These are phyloP conservation scores for Colletotrichum tofieldiae DNA, from an alignment of 2,329 filamentous ascomycete genomes.

Conservation along the genomic window DNA sequence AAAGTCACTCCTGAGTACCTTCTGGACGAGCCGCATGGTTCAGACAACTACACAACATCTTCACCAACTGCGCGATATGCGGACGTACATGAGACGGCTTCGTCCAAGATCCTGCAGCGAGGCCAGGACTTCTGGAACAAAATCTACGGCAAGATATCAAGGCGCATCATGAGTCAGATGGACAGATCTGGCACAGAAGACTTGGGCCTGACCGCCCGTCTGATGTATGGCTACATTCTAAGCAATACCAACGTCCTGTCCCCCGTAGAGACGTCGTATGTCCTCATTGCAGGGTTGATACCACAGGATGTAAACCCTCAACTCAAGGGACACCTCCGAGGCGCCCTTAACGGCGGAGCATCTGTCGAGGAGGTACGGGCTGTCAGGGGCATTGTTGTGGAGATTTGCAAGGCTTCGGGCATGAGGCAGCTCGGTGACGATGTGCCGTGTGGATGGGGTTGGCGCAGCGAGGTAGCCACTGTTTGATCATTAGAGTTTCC, in stretches of 20 bases:
- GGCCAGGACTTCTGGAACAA: slow-evolving; percentile 64
- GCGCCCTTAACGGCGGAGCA: slow-evolving; percentile 66
- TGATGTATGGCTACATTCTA: slow-evolving; percentile 66
- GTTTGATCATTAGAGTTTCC: slow-evolving; percentile 49
- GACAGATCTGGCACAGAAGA: slow-evolving; percentile 66
- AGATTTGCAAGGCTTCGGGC: slow-evolving; percentile 63
- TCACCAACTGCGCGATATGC: slow-evolving; percentile 57
- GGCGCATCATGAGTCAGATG: slow-evolving; percentile 64
- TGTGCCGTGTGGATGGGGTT: slow-evolving; percentile 60
- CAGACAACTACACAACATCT: slow-evolving; percentile 47
- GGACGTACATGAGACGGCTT: slow-evolving; percentile 57
- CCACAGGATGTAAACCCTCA: slow-evolving; percentile 69
- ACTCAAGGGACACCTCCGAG: slow-evolving; percentile 67
- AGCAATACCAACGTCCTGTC: slow-evolving; percentile 64
- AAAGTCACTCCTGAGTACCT: slow-evolving; percentile 59
- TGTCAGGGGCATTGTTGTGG: slow-evolving; percentile 61
- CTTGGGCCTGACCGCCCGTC: slow-evolving; percentile 61
- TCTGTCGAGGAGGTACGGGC: slow-evolving; percentile 64
- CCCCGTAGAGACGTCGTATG: slow-evolving; percentile 64
- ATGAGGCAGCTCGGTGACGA: slow-evolving; percentile 59
- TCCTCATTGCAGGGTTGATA: slow-evolving; percentile 66
- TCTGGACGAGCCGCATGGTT: slow-evolving; percentile 50
- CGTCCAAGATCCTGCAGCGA: slow-evolving; percentile 56
- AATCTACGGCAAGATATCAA: slow-evolving; percentile 66
- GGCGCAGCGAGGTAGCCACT: slow-evolving; percentile 61